Evolutionary conservation across 2,329 filamentous ascomycete genomes (phyloP), one percentile per base, ranked within the genome.

Genomic region (Aspergillus quadricinctus): DNA sequence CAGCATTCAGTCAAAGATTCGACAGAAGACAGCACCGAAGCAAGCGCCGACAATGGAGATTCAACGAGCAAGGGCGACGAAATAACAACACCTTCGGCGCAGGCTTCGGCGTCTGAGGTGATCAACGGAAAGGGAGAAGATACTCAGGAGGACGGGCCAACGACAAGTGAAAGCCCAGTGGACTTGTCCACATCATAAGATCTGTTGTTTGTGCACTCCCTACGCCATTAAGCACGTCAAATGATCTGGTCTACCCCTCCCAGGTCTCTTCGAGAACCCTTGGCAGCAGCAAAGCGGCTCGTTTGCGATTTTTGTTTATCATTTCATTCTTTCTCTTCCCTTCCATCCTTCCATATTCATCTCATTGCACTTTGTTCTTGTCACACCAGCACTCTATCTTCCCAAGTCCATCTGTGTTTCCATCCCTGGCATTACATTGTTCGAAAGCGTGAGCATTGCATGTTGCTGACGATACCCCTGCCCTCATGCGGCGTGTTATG

Each of bases 401-500:
- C 45, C 35, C 27, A 28, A 17, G 27, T 21, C 21, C 25, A 9
- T 48, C 25, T 51, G 5, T n/a, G 10, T 45, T 17, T 43, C 23
- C 6, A 14, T 37, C 31, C 31, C 8, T 45, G 21, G 19, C 41
- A 37, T 45, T 54, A 45, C 35, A 37, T 45, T 54, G 56, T 37
- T 37, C 49, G 37, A 28, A 46, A 46, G 29, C 48, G 28, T 48
- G 37, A 50, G 43, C 49, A 45, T 63, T 63, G 51, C 54, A 52
- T 50, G 46, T 62, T 61, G 53, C 60, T 57, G 57, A 63, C 55
- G 61, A 64, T 64, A 64, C 62, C 62, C 31, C 62, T 64, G 61
- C 59, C 59, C 55, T 57, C 35, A 35, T 54, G 59, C 64, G 61
- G 61, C 57, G 29, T 58, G 63, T 63, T 65, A 63, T 64, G 63